Percentiles rank a stretch among this genome's conserved stretches.
Conservation (phyloP, 305 asterid species). For the Solanum hybrid region DNA sequence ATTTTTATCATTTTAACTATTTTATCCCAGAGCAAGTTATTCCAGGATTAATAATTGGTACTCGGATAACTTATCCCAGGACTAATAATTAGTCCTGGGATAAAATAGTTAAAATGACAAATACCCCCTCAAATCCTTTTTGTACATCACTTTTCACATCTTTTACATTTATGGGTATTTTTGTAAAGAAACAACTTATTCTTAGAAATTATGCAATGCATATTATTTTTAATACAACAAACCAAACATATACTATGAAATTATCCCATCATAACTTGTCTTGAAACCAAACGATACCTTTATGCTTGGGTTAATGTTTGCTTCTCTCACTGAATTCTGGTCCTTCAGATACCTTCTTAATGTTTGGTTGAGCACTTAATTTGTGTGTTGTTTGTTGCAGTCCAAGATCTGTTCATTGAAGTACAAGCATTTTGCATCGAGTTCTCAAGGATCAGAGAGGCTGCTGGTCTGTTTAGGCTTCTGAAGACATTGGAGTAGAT, state of each 20-base stretch:
- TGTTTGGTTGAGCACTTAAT: neutral
- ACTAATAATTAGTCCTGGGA: neutral
- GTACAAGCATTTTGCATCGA: conserved; percentile 97
- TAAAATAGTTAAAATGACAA: neutral
- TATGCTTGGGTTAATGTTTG: neutral
- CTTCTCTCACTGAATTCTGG: neutral
- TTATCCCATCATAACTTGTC: neutral
- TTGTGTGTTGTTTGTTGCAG: conserved; percentile 36
- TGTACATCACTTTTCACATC: neutral
- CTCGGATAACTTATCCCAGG: neutral
- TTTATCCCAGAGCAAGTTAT: neutral
- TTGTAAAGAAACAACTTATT: neutral
- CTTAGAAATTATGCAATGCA: neutral
- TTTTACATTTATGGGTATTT: neutral
- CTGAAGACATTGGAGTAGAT: conserved; percentile 67
- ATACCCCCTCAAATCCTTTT: neutral
- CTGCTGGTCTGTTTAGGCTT: conserved; percentile 82
- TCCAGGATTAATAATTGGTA: neutral
- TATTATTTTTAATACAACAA: neutral
- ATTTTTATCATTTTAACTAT: neutral
- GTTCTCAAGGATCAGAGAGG: conserved; percentile 93
- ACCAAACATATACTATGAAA: neutral
- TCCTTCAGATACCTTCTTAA: neutral
- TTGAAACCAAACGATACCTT: neutral
- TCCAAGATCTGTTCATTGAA: conserved; percentile 85